Evolutionary conservation across 1,284 basidiomycete species (phyloP), one percentile per base, ranked within the genome.

Genomic region (Ganoderma lingzhi): DNA sequence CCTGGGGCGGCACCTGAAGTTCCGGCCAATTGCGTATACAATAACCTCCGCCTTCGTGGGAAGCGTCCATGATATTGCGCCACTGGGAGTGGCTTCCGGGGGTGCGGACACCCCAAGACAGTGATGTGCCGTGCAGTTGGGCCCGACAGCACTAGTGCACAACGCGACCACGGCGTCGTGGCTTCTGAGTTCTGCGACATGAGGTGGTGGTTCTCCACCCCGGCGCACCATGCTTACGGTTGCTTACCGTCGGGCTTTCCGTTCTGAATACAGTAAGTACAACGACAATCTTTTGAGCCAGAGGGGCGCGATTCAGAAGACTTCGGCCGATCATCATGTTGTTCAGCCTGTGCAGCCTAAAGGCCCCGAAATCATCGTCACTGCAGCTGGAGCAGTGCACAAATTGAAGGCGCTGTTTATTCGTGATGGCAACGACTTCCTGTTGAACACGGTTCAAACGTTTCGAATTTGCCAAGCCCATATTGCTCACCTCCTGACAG

Each of bases 291-390:
- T 39, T 35, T 44, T 23, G 41, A 42, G 59, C 5, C 10, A 41
- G 39, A 41, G 59, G 37, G 37, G 41, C 39, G 28, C 23, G 59
- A 28, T 39, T 10, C 41, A 53, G 48, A 53, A 53, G 48, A 23
- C 10, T 61, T n/a, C 3, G 59, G 59, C 39, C 59, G 59, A 41
- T 58, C 64, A 65, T 59, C 39, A 53, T 14, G 48, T 37, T 55
- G 63, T 42, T 32, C 28, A 23, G 23, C 23, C 37, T 4, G 39
- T 19, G 51, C 19, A 51, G 15, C 51, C 41, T 35, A 6, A 58
- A 41, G 42, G 6, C 23, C 19, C 55, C 64, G 64, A 59, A 65
- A 65, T 58, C 41, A 58, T 65, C 64, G 64, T 55, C 48, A 53
- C 23, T 14, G 55, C 9, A 42, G 39, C 30, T 14, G 55, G 15